Percentiles rank a stretch among this genome's conserved stretches.
These are phyloP conservation scores for Lizonia empirigonia DNA, from an alignment of 2,329 filamentous ascomycete species.

Conservation along the genomic window DNA sequence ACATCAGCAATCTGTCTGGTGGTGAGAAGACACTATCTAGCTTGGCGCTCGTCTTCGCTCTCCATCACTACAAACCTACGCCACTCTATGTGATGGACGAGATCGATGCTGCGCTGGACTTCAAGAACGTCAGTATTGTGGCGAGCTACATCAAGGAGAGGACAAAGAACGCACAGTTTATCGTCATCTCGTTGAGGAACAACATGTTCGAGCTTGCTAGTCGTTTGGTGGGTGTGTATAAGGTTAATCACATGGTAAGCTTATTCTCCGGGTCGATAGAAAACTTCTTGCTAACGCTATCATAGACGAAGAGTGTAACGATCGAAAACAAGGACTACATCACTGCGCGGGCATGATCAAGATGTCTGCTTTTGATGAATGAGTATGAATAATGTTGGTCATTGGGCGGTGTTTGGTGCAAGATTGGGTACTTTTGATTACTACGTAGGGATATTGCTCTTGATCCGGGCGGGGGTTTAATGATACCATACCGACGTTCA, in stretches of 20 bases:
- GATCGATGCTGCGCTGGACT: slow-evolving; percentile 97
- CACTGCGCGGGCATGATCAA: slow-evolving; percentile 21
- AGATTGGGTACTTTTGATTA: neutral
- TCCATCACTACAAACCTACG: slow-evolving; percentile 98
- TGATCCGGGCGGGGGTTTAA: neutral
- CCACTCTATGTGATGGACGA: slow-evolving; percentile 99
- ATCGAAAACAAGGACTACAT: slow-evolving; percentile 59
- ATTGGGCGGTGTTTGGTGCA: slow-evolving; percentile 11
- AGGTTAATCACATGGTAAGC: slow-evolving; percentile 93
- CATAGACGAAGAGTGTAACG: slow-evolving; percentile 60
- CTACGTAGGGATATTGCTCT: neutral
- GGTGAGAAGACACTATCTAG: slow-evolving; percentile 96
- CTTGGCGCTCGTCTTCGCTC: slow-evolving; percentile 92
- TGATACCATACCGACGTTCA: neutral
- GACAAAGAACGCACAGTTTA: slow-evolving; percentile 98
- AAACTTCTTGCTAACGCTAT: slow-evolving; percentile 27
- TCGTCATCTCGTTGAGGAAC: slow-evolving; percentile 95
- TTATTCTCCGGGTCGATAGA: too few species aligned
- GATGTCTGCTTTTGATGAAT: neutral
- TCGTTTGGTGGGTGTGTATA: slow-evolving; percentile 94
- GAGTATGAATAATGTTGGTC: slow-evolving; percentile 1
- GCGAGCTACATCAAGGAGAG: slow-evolving; percentile 99
- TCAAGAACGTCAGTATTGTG: slow-evolving; percentile 97
- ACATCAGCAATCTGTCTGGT: slow-evolving; percentile 93
- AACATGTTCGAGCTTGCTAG: slow-evolving; percentile 99